These are phyloP conservation scores for Synchytrium microbalum DNA, from an alignment of 371 early-diverging fungal species.

Conservation along the genomic window DNA sequence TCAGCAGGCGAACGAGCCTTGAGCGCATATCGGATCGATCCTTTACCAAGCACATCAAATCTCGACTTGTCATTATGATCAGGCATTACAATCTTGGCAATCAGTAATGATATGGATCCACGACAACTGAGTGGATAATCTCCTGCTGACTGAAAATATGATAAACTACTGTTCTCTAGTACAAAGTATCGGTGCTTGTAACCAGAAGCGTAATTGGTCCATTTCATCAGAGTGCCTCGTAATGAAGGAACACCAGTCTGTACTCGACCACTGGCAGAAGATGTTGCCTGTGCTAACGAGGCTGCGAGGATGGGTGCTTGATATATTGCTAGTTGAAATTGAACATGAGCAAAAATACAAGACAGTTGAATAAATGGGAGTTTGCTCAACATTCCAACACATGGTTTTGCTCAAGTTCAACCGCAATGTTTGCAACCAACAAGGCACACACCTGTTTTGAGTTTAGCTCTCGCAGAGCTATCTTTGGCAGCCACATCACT, in stretches of 20 bases:
- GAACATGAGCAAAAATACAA: not conserved
- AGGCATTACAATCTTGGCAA: constrained; percentile 51
- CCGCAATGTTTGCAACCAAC: constrained; percentile 4
- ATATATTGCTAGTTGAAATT: constrained; percentile 12
- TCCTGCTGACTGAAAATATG: constrained; percentile 65
- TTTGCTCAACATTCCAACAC: not conserved
- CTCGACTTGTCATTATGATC: constrained; percentile 54
- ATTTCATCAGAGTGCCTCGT: constrained; percentile 59
- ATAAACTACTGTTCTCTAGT: constrained; percentile 63
- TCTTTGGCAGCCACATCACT: constrained; percentile 44
- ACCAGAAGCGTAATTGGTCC: constrained; percentile 77
- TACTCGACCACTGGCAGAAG: constrained; percentile 6
- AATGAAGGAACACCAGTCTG: constrained; percentile 23
- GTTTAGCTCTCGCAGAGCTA: constrained; percentile 12
- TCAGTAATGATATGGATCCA: constrained; percentile 62
- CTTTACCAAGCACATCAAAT: constrained; percentile 68
- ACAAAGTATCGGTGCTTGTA: constrained; percentile 73
- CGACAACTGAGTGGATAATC: constrained; percentile 65
- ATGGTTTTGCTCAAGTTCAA: constrained; percentile 6
- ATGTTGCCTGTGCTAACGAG: constrained; percentile 18
- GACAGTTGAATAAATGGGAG: constrained; percentile 15
- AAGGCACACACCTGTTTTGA: constrained; percentile 12
- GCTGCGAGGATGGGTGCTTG: constrained; percentile 25
- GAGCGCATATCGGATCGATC: constrained; percentile 57
- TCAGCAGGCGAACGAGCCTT: constrained; percentile 55